phyloP scores from a whole-genome alignment of 2,329 filamentous ascomycete species.

The Penicillium occitanis region DNA sequence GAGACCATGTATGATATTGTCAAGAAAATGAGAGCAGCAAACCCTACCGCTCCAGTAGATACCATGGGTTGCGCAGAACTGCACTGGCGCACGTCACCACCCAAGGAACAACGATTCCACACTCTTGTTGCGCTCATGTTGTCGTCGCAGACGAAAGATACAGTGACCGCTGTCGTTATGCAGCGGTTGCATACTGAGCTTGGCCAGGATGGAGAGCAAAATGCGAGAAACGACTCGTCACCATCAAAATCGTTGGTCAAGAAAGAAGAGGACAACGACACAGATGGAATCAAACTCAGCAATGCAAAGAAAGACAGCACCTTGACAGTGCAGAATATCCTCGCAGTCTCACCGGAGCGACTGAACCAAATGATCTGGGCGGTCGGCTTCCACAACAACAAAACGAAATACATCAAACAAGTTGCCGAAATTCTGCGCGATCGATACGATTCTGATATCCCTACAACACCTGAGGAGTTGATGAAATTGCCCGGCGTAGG shows the following conservation, averaged over 20 bases:
- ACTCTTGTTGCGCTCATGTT: constrained; percentile 87
- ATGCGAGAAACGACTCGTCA: not conserved
- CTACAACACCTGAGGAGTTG: constrained; percentile 71
- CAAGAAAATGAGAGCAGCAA: constrained; percentile 72
- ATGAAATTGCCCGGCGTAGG: constrained; percentile 81
- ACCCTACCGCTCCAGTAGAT: constrained; percentile 76
- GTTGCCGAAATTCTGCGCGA: constrained; percentile 72
- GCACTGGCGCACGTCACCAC: constrained; percentile 44
- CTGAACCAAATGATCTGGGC: constrained; percentile 76
- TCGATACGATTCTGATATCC: constrained; percentile 72
- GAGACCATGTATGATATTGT: constrained; percentile 75
- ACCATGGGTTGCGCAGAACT: constrained; percentile 84
- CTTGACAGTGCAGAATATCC: constrained; percentile 73
- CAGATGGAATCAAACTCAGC: not conserved
- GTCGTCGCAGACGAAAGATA: constrained; percentile 90
- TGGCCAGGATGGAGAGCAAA: constrained; percentile 32
- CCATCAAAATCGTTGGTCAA: constrained; percentile 27
- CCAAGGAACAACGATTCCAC: constrained; percentile 71
- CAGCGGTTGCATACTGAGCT: constrained; percentile 73
- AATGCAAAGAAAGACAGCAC: constrained; percentile 38
- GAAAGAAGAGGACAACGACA: constrained; percentile 22
- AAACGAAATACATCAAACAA: constrained; percentile 79
- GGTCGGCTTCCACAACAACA: constrained; percentile 94
- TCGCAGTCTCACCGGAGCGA: constrained; percentile 65
- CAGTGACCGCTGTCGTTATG: constrained; percentile 83